These are phyloP conservation scores for Heliocybe sulcata DNA, from an alignment of 1,284 basidiomycete genomes.

Conservation along the genomic window DNA sequence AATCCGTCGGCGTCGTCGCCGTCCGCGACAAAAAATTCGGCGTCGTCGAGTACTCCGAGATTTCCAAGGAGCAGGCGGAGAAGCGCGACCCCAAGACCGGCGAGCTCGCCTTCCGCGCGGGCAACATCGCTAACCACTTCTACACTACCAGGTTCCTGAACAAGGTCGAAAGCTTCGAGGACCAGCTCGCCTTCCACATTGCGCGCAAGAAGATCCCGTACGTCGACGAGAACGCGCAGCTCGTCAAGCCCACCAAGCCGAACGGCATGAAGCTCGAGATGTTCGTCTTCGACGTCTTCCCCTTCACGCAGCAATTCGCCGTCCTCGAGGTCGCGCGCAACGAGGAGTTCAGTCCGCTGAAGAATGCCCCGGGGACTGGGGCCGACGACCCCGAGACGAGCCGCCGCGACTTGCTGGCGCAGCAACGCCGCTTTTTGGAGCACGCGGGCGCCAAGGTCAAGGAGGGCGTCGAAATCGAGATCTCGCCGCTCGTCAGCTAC, in stretches of 20 bases:
- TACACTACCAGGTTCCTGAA: slow-evolving; percentile 89
- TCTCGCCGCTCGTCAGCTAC: slow-evolving; percentile 86
- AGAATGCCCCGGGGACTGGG: slow-evolving; percentile 95
- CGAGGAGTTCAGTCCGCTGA: slow-evolving; percentile 95
- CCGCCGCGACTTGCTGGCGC: slow-evolving; percentile 83
- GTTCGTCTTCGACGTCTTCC: slow-evolving; percentile 99
- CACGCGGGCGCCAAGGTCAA: slow-evolving; percentile 69
- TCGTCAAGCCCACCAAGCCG: slow-evolving; percentile 78
- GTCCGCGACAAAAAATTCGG: slow-evolving; percentile 76
- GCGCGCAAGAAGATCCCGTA: slow-evolving; percentile 96
- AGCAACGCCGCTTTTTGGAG: slow-evolving; percentile 84
- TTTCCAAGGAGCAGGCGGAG: slow-evolving; percentile 83
- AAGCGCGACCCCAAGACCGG: slow-evolving; percentile 61
- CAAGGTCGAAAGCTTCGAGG: slow-evolving; percentile 77
- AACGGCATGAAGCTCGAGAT: slow-evolving; percentile 99
- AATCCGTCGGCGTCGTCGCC: slow-evolving; percentile 95
- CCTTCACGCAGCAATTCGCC: slow-evolving; percentile 78
- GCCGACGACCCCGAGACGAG: slow-evolving; percentile 92
- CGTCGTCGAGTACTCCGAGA: slow-evolving; percentile 98
- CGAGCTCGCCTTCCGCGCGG: slow-evolving; percentile 87
- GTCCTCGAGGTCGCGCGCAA: slow-evolving; percentile 86
- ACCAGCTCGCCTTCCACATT: slow-evolving; percentile 93
- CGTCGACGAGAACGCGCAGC: slow-evolving; percentile 59
- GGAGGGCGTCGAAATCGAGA: slow-evolving; percentile 78
- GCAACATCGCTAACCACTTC: slow-evolving; percentile 98